Evolutionary conservation across 1,284 basidiomycete species (phyloP).

Genomic region (Cryptococcus depauperatus): DNA sequence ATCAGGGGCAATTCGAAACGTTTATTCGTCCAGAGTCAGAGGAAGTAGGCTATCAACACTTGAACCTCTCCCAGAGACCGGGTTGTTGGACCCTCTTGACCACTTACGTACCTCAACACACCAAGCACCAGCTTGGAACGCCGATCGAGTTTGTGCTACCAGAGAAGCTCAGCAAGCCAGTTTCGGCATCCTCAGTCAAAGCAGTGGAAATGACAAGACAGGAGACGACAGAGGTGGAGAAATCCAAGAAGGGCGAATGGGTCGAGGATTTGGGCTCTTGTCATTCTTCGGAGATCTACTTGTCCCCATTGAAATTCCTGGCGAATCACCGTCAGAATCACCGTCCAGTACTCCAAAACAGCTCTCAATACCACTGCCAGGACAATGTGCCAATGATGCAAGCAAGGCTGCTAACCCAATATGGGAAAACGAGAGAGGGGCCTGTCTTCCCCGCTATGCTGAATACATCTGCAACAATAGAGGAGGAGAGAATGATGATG

Average conservation of each 20-base stretch:
- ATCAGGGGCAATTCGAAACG: too few relatives aligned
- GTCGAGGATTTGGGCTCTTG: conserved; percentile 10
- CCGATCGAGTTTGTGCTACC: not conserved
- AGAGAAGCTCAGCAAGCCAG: not conserved
- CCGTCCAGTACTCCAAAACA: conserved; percentile 4
- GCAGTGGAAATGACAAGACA: conserved; percentile 2
- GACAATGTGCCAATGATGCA: too few relatives aligned
- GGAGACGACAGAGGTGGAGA: conserved; percentile 2
- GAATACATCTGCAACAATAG: not conserved
- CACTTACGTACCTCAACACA: conserved; percentile 11
- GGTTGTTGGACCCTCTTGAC: conserved; percentile 19
- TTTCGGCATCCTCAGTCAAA: not conserved
- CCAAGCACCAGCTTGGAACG: not conserved
- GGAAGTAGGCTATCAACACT: conserved; percentile 13
- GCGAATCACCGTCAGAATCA: not conserved
- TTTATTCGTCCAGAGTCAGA: conserved; percentile 14
- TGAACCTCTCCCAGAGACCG: conserved; percentile 17
- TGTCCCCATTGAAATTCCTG: conserved; percentile 13
- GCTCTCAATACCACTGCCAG: too few relatives aligned
- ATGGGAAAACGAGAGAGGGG: not conserved
- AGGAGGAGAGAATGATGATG: conserved; percentile 2
- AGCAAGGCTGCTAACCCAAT: not conserved
- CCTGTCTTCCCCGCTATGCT: conserved; percentile 8
- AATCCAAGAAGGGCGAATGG: conserved; percentile 1
- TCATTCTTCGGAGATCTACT: conserved; percentile 17